These are phyloP conservation scores for Paecilomyces sp. DNA, from an alignment of 2,329 filamentous ascomycete species.

Conservation along the genomic window DNA sequence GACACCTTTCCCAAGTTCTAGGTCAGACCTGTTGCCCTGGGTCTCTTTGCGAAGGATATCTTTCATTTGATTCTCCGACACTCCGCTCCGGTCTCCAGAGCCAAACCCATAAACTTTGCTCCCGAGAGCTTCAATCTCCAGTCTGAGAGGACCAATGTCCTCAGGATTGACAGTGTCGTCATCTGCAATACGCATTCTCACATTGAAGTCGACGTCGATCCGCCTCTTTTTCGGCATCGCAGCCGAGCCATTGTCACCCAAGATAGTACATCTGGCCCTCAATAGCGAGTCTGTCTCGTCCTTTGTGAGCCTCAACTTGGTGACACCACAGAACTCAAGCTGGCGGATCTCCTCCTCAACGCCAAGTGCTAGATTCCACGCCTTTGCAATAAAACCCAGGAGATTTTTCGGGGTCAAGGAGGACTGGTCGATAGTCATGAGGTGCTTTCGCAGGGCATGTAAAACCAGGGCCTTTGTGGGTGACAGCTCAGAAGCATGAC, in stretches of 20 bases:
- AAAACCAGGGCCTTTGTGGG: slow-evolving; percentile 35
- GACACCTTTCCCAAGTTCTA: slow-evolving; percentile 27
- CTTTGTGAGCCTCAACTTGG: slow-evolving; percentile 26
- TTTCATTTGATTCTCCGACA: slow-evolving; percentile 29
- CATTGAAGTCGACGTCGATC: slow-evolving; percentile 34
- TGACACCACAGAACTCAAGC: slow-evolving; percentile 39
- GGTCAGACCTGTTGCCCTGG: slow-evolving; percentile 6
- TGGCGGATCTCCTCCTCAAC: slow-evolving; percentile 38
- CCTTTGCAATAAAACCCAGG: slow-evolving; percentile 32
- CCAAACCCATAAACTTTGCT: slow-evolving; percentile 36
- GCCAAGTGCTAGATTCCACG: slow-evolving; percentile 34
- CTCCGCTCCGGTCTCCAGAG: slow-evolving; percentile 12
- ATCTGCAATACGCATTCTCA: slow-evolving; percentile 20
- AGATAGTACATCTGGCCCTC: slow-evolving; percentile 31
- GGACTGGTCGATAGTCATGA: slow-evolving; percentile 28
- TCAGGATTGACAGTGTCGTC: slow-evolving; percentile 2
- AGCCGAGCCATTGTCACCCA: slow-evolving; percentile 15
- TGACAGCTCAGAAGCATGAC: slow-evolving; percentile 17
- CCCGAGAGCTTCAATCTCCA: slow-evolving; percentile 31
- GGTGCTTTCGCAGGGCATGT: slow-evolving; percentile 32
- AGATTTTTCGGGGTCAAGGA: slow-evolving; percentile 29
- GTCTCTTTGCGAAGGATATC: slow-evolving; percentile 23
- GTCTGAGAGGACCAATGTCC: slow-evolving; percentile 17
- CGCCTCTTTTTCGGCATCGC: slow-evolving; percentile 3
- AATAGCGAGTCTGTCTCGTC: slow-evolving; percentile 17